Evolutionary conservation across 2,329 filamentous ascomycete species (phyloP).

Genomic region (Zasmidium cellare): DNA sequence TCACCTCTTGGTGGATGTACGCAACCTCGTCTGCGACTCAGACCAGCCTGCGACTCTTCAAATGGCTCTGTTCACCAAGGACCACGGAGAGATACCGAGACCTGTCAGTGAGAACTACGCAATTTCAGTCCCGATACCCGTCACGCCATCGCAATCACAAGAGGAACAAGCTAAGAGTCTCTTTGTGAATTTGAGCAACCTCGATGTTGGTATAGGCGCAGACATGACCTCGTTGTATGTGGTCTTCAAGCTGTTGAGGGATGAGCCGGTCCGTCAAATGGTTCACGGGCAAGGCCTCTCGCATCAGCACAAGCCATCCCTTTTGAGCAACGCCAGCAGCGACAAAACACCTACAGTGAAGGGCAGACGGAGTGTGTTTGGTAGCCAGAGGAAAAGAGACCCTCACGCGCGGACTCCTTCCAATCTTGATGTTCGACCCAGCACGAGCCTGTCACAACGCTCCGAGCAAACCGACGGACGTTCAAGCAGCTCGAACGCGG

Average conservation of each 20-base stretch:
- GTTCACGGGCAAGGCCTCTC: slow-evolving; percentile 23
- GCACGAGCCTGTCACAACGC: slow-evolving; percentile 27
- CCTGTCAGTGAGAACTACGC: slow-evolving; percentile 81
- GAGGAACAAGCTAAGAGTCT: slow-evolving; percentile 76
- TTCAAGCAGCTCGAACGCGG: slow-evolving; percentile 16
- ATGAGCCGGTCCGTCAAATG: slow-evolving; percentile 43
- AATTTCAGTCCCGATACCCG: slow-evolving; percentile 73
- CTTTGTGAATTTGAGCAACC: slow-evolving; percentile 80
- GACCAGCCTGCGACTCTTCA: slow-evolving; percentile 74
- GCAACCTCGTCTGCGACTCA: slow-evolving; percentile 74
- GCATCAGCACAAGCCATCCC: slow-evolving; percentile 17
- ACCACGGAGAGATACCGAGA: slow-evolving; percentile 61
- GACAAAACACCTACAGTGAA: slow-evolving; percentile 31
- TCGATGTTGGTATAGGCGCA: slow-evolving; percentile 67
- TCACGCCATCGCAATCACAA: slow-evolving; percentile 65
- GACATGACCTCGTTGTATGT: slow-evolving; percentile 73
- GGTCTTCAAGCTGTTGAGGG: slow-evolving; percentile 74
- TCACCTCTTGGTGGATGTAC: slow-evolving; percentile 80
- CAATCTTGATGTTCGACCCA: slow-evolving; percentile 19
- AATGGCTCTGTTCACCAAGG: slow-evolving; percentile 74
- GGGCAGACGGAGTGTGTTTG: slow-evolving; percentile 61
- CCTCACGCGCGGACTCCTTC: slow-evolving; percentile 21
- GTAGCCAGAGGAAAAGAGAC: slow-evolving; percentile 56
- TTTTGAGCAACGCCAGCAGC: slow-evolving; percentile 17
- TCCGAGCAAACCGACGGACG: slow-evolving; percentile 20